These are phyloP conservation scores for Cyclocybe cylindracea DNA, from an alignment of 768 basidiomycete genomes.

Conservation along the genomic window DNA sequence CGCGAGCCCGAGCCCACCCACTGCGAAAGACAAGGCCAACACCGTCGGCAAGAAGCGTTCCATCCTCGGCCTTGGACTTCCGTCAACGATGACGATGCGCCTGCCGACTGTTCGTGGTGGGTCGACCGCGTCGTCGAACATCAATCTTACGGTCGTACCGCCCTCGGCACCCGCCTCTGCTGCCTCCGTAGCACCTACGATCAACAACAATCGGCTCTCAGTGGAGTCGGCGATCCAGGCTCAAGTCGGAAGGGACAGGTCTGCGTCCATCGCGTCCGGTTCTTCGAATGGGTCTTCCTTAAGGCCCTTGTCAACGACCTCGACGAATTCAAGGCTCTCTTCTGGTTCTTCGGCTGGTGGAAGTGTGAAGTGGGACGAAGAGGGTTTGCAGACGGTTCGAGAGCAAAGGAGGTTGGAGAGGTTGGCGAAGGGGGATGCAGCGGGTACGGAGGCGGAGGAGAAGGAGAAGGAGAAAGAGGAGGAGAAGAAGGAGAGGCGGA, in stretches of 20 bases:
- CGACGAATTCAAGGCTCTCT: constrained; percentile 19
- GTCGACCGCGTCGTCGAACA: constrained; percentile 36
- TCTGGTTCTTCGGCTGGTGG: constrained; percentile 12
- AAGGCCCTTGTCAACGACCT: constrained; percentile 20
- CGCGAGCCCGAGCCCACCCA: constrained; percentile 26
- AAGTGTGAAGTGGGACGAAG: constrained; percentile 26
- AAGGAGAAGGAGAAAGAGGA: constrained; percentile 38
- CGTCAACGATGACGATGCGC: constrained; percentile 52
- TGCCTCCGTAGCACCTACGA: not conserved
- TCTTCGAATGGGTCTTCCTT: constrained; percentile 37
- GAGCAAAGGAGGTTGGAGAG: constrained; percentile 45
- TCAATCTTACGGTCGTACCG: constrained; percentile 6
- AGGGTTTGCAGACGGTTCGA: constrained; percentile 45
- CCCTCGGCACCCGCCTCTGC: not conserved
- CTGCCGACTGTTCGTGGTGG: constrained; percentile 42
- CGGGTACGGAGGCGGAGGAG: constrained; percentile 19
- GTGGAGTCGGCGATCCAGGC: constrained; percentile 29
- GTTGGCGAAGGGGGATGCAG: constrained; percentile 28
- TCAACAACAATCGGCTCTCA: constrained; percentile 33
- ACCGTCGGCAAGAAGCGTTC: constrained; percentile 61
- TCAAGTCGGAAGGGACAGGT: constrained; percentile 20
- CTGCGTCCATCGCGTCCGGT: constrained; percentile 20
- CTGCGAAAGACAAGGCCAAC: constrained; percentile 20
- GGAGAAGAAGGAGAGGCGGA: constrained; percentile 34
- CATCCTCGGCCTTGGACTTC: constrained; percentile 63